Evolutionary conservation across 306 rosid genomes (phyloP).

Genomic region (Canavalia gladiata): DNA sequence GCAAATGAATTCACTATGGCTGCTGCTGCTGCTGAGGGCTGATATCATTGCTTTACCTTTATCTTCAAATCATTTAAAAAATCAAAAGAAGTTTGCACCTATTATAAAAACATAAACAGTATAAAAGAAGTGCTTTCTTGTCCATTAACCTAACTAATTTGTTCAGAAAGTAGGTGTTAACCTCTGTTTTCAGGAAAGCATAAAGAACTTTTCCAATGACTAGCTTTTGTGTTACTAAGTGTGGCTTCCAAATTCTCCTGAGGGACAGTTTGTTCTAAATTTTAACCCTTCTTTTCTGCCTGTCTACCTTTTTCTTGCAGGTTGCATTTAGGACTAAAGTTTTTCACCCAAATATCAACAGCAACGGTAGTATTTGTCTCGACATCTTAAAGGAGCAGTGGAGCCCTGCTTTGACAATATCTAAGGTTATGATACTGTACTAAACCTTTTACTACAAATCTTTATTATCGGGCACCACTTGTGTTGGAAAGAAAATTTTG

Average conservation of each 20-base stretch:
- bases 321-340: conserved; percentile 90
- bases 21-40: not conserved
- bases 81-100: conserved; percentile 1
- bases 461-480: not conserved
- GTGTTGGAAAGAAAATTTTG: conserved; percentile 6
- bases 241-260: not conserved
- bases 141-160: conserved; percentile 13
- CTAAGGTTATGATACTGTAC: conserved; percentile 67
- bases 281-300: conserved; percentile 5
- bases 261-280: not conserved
- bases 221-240: not conserved
- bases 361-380: conserved; percentile 92
- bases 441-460: conserved; percentile 17
- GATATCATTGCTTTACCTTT: not conserved
- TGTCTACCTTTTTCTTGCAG: conserved; percentile 47
- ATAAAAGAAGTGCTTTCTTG: not conserved
- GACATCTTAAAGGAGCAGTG: conserved; percentile 89
- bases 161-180: not conserved
- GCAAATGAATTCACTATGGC: not conserved
- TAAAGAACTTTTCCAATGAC: conserved; percentile 2
- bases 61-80: conserved; percentile 24
- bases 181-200: not conserved
- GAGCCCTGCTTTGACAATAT: conserved; percentile 88
- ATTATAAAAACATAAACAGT: not conserved
- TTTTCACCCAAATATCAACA: conserved; percentile 91